Conservation (phyloP, 176 grass and related monocot genomes). For the Hyparrhenia diplandra region DNA sequence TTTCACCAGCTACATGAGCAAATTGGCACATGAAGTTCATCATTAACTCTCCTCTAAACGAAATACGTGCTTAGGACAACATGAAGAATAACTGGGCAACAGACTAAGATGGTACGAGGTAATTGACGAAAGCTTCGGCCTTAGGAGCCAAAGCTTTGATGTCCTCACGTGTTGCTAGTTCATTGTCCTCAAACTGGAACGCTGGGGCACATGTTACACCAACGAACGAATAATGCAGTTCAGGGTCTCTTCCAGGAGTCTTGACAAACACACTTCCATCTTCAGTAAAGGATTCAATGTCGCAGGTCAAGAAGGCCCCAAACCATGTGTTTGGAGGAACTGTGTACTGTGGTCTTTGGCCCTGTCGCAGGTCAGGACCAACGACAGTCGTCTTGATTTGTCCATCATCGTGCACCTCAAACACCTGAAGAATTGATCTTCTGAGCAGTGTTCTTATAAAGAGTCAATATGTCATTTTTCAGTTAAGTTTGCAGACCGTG, state of each 20-base stretch:
- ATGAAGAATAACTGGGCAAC: neutral
- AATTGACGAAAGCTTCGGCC: constrained; percentile 69
- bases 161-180: constrained; percentile 53
- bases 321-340: constrained; percentile 88
- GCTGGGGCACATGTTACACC: constrained; percentile 85
- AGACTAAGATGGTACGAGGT: constrained; percentile 52
- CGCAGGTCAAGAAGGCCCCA: constrained; percentile 50
- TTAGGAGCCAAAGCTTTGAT: constrained; percentile 53
- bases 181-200: constrained; percentile 61
- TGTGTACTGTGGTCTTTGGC: constrained; percentile 65
- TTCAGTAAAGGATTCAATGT: constrained; percentile 44
- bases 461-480: neutral
- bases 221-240: constrained; percentile 66
- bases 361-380: constrained; percentile 50
- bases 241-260: constrained; percentile 48
- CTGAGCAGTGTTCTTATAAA: neutral
- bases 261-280: constrained; percentile 53
- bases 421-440: constrained; percentile 41
- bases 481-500: constrained; percentile 46
- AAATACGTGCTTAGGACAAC: neutral
- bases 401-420: constrained; percentile 70
- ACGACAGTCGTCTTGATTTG: constrained; percentile 64
- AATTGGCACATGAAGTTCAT: neutral
- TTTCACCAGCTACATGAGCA: neutral
- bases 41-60: neutral